Base-by-base conservation (phyloP, 1,284 basidiomycete species). In the Trichosporon sp. region DNA sequence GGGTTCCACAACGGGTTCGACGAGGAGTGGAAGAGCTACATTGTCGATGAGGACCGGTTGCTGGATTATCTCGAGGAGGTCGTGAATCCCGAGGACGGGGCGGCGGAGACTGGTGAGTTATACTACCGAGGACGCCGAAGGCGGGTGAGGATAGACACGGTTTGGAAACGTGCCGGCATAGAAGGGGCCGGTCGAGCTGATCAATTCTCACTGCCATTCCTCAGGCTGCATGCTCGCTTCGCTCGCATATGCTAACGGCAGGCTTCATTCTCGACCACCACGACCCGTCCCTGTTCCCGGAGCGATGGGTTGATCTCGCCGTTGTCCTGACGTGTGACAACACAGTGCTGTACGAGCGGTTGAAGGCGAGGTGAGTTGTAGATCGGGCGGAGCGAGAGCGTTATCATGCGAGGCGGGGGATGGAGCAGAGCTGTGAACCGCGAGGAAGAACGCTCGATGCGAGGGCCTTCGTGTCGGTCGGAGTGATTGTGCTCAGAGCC, bases 261-360 rank as follows among this genome's bases (percentile, higher is more conserved):
- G 95, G 95, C 11, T 86, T 97, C 77, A 90, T 99, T 69, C 88
- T 99, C 35, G 97, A 99, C 83, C 98, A 97, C 92, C 97, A 99
- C 83, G 94, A 94, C 38, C 97, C 94, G 80, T 93, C 96, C 72
- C 85, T 91, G 46, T 99, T 96, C 78, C 97, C 97, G 0, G 95
- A 99, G 84, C 88, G 96, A 73, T 99, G 96, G 96, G 88, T 92
- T 19, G 97, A 99, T 85, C 88, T 99, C n/a, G 95, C 97, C 32
- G 91, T 99, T 48, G 96, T 99, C 51, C 85, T 99, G 8, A 88
- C 92, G 16, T 98, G 95, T 78, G 88, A 97, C 79, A 97, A 99
- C 83, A 88, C 90, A 5, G 85, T 89, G 71, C 85, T 99, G n/a
- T 98, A 96, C 92, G 89, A 93, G 46, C 88, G 97, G 65, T 85